A percentile compares a stretch with the other conserved stretches of the same genome.
These are phyloP conservation scores for Nigrospora oryzae DNA, from an alignment of 2,329 filamentous ascomycete genomes.

Conservation along the genomic window DNA sequence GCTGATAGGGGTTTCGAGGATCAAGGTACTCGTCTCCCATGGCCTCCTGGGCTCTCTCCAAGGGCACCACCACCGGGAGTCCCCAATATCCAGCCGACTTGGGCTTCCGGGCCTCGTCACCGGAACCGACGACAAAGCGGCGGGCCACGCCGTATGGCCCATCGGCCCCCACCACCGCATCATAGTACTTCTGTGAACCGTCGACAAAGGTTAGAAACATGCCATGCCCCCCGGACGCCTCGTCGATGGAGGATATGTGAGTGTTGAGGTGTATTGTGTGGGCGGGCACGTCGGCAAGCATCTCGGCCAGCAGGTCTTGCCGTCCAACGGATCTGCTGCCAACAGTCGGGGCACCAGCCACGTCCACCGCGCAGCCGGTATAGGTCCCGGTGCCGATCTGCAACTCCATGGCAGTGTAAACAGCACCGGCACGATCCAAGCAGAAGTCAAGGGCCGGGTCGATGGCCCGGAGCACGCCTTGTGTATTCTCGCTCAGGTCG, in stretches of 20 bases:
- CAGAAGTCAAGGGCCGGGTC: constrained; percentile 15
- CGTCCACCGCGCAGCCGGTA: constrained; percentile 10
- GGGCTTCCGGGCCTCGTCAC: constrained; percentile 10
- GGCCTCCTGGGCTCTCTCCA: constrained; percentile 12
- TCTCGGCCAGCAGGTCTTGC: constrained; percentile 15
- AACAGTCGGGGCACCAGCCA: constrained; percentile 3
- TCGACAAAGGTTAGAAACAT: constrained; percentile 14
- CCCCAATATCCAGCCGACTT: constrained; percentile 16
- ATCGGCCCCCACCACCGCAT: constrained; percentile 19
- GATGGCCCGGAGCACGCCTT: constrained; percentile 13
- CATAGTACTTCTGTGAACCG: constrained; percentile 18
- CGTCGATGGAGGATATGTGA: constrained; percentile 13
- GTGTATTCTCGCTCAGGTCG: constrained; percentile 8
- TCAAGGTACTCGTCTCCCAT: constrained; percentile 17
- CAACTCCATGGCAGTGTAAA: constrained; percentile 9
- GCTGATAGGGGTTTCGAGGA: constrained; percentile 11
- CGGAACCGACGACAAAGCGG: constrained; percentile 13
- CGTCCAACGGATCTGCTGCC: constrained; percentile 13
- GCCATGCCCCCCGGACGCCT: constrained; percentile 7
- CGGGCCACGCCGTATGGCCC: constrained; percentile 13
- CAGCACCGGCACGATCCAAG: constrained; percentile 16
- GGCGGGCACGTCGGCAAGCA: constrained; percentile 14
- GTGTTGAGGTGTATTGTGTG: constrained; percentile 16
- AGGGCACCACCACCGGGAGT: constrained; percentile 15
- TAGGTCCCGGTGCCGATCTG: constrained; percentile 12